Conservation (phyloP, 257 asterid genomes). For the Plectranthus barbatus region DNA sequence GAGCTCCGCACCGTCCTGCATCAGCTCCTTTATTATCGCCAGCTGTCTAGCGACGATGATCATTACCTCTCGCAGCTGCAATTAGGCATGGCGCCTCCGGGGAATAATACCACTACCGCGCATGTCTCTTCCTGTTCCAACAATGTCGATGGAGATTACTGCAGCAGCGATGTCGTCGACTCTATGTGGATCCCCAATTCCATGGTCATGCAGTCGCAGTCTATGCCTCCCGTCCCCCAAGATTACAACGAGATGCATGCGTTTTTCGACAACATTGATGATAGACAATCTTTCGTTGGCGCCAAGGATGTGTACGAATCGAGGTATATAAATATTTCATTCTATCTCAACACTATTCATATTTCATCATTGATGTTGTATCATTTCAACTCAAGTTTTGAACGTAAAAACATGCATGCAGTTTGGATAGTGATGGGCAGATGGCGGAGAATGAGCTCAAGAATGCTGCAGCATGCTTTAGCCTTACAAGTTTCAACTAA, state of each 20-base stretch:
- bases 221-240: no score
- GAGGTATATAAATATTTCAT: constrained; percentile 37
- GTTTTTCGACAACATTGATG: constrained; percentile 55
- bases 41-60: constrained; percentile 11
- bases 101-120: neutral
- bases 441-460: constrained; percentile 69
- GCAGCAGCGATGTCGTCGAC: constrained; percentile 19
- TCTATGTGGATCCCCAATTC: constrained; percentile 35
- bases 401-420: neutral
- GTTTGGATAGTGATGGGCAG: constrained; percentile 52
- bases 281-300: constrained; percentile 55
- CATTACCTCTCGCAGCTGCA: constrained; percentile 52
- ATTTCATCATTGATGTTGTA: neutral
- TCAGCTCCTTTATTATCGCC: constrained; percentile 43
- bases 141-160: constrained; percentile 16
- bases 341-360: neutral
- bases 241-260: constrained; percentile 62
- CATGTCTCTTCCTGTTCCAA: constrained; percentile 18
- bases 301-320: constrained; percentile 50
- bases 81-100: constrained; percentile 35
- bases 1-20: constrained; percentile 57
- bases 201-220: constrained; percentile 37
- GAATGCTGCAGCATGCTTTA: constrained; percentile 78
- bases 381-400: neutral
- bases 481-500: constrained; percentile 66